A percentile compares a stretch with the other conserved stretches of the same genome.
phyloP scores from a whole-genome alignment of 441 rosid genomes.

The Gossypium armourianum region DNA sequence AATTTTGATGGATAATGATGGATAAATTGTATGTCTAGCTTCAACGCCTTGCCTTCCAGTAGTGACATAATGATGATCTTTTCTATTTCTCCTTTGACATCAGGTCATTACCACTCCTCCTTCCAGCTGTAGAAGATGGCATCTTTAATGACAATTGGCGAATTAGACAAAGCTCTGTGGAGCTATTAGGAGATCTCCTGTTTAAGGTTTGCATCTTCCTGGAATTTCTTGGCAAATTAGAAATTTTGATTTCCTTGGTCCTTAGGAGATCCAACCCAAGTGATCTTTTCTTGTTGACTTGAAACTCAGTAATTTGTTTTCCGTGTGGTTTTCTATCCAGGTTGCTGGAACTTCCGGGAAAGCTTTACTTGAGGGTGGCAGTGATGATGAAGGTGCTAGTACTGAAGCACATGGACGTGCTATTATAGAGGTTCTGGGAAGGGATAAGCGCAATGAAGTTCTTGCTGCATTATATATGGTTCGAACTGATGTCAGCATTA shows the following conservation, averaged over 20 bases:
- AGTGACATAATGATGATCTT: background rate
- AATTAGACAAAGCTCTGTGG: constrained; percentile 98
- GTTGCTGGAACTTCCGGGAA: constrained; percentile 99
- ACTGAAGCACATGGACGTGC: constrained; percentile 99
- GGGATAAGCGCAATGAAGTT: constrained; percentile 89
- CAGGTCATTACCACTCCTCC: constrained; percentile 95
- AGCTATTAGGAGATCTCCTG: constrained; percentile 86
- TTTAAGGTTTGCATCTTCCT: constrained; percentile 56
- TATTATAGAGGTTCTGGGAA: constrained; percentile 91
- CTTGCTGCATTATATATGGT: constrained; percentile 98
- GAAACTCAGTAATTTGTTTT: constrained; percentile 9
- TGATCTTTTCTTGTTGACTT: constrained; percentile 5
- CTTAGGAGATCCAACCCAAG: constrained; percentile 3
- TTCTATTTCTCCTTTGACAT: constrained; percentile 8
- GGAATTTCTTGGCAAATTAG: background rate
- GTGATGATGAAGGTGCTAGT: constrained; percentile 99
- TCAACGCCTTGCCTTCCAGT: background rate
- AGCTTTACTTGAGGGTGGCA: constrained; percentile 97
- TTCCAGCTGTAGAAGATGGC: constrained; percentile 99
- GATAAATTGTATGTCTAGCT: background rate
- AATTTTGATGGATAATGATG: background rate
- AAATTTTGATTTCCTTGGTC: constrained; percentile 13
- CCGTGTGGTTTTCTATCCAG: constrained; percentile 26
- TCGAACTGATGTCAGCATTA: constrained; percentile 87
- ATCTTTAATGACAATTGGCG: constrained; percentile 98